phyloP scores from a whole-genome alignment of 768 basidiomycete genomes.

The Russula abietina region DNA sequence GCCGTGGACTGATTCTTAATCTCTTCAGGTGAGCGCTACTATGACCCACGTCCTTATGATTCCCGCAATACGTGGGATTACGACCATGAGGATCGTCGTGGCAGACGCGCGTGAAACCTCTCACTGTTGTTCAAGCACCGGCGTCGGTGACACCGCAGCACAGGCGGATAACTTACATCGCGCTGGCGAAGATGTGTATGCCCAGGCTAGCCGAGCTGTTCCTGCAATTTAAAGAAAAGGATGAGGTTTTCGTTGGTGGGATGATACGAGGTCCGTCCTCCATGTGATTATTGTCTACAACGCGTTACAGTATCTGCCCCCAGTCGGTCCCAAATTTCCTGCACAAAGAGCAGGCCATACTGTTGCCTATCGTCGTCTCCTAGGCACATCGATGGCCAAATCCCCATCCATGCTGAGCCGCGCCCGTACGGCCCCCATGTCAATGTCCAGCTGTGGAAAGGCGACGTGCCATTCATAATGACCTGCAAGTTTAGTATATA shows the following conservation, averaged over 20 bases:
- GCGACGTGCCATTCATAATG: constrained; percentile 20
- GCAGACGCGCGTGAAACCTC: too few relatives aligned
- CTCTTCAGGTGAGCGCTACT: constrained; percentile 67
- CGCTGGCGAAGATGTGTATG: too few relatives aligned
- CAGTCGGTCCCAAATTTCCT: too few relatives aligned
- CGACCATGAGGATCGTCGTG: constrained; percentile 45
- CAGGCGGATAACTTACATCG: too few relatives aligned
- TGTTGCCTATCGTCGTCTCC: neutral
- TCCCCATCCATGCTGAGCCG: constrained; percentile 6
- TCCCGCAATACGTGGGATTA: constrained; percentile 70
- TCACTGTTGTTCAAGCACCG: too few relatives aligned
- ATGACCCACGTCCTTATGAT: constrained; percentile 90
- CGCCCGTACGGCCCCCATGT: constrained; percentile 7
- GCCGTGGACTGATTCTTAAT: constrained; percentile 7
- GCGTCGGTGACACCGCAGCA: too few relatives aligned
- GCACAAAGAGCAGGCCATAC: neutral
- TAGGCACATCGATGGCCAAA: constrained; percentile 9
- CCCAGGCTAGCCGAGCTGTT: too few relatives aligned
- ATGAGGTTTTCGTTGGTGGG: too few relatives aligned
- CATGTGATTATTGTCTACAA: too few relatives aligned
- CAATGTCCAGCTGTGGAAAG: neutral
- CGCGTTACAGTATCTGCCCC: too few relatives aligned
- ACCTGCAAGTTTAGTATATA: neutral
- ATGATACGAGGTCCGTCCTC: too few relatives aligned
- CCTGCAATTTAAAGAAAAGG: too few relatives aligned